Conservation (phyloP, 2,329 filamentous ascomycete genomes). For the Ophiostoma perfectum region DNA sequence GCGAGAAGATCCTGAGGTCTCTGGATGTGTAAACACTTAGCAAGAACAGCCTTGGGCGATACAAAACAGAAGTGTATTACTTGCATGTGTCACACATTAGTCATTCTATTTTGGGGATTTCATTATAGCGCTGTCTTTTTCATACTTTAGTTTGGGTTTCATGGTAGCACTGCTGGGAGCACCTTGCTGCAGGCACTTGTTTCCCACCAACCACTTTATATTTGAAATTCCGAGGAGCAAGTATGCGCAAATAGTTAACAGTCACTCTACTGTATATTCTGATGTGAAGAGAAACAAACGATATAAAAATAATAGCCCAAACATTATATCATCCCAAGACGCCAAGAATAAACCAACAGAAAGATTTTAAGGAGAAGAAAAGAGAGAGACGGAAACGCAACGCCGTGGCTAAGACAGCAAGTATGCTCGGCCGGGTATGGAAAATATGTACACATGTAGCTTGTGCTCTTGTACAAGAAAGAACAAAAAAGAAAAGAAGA, state of each 20-base stretch:
- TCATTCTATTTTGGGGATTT: too few relatives aligned
- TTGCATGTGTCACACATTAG: too few relatives aligned
- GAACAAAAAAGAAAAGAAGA: neutral
- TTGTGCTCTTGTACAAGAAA: neutral
- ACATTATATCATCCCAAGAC: neutral
- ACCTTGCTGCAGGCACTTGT: too few relatives aligned
- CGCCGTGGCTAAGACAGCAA: neutral
- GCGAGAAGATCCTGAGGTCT: conserved; percentile 18
- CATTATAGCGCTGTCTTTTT: too few relatives aligned
- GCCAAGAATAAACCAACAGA: neutral
- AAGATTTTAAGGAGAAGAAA: neutral
- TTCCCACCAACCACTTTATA: too few relatives aligned
- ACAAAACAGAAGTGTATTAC: neutral
- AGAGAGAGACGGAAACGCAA: neutral
- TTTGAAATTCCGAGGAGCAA: too few relatives aligned
- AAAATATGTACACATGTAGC: neutral
- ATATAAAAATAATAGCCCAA: neutral
- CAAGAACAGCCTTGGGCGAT: neutral
- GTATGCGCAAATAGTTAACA: neutral
- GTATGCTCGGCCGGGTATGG: neutral
- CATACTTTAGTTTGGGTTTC: too few relatives aligned
- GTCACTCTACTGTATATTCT: too few relatives aligned
- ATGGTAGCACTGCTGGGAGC: too few relatives aligned
- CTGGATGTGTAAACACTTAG: conserved; percentile 10
- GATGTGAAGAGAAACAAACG: too few relatives aligned